Percentiles rank a stretch among this genome's conserved stretches.
Evolutionary conservation across 257 asterid genomes (phyloP).

Genomic region (Mentha longifolia): DNA sequence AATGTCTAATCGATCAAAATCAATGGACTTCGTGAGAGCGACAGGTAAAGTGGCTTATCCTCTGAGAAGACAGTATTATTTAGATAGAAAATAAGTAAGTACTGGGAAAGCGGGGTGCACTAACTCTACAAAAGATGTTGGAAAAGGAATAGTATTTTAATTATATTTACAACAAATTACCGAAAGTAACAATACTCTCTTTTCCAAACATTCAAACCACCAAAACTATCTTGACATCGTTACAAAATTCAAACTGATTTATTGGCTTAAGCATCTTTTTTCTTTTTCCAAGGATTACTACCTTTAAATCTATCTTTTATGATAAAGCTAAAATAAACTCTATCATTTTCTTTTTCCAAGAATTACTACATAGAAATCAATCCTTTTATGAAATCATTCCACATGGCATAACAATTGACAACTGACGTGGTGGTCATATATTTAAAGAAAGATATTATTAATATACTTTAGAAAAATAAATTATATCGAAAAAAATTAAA

Average conservation of each 20-base stretch:
- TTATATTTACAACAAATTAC: constrained; percentile 33
- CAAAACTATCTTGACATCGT: too few species aligned
- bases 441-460: too few species aligned
- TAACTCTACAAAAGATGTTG: constrained; percentile 41
- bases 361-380: neutral
- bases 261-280: neutral
- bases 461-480: too few species aligned
- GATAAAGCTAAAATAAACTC: too few species aligned
- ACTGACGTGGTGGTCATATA: too few species aligned
- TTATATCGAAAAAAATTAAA: too few species aligned
- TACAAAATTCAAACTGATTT: neutral
- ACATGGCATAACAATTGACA: too few species aligned
- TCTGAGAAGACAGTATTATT: constrained; percentile 17
- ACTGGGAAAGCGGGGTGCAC: constrained; percentile 36
- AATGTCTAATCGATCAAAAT: too few species aligned
- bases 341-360: too few species aligned
- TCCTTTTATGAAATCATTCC: too few species aligned
- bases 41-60: constrained; percentile 31
- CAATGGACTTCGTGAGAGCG: constrained; percentile 1
- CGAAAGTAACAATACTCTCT: constrained; percentile 44
- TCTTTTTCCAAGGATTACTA: neutral
- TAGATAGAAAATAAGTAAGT: neutral
- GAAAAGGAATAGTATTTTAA: constrained; percentile 8
- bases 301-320: too few species aligned
- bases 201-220: neutral